Evolutionary conservation across 1,139 yeast species (phyloP).

Genomic region (Pichia sp.): DNA sequence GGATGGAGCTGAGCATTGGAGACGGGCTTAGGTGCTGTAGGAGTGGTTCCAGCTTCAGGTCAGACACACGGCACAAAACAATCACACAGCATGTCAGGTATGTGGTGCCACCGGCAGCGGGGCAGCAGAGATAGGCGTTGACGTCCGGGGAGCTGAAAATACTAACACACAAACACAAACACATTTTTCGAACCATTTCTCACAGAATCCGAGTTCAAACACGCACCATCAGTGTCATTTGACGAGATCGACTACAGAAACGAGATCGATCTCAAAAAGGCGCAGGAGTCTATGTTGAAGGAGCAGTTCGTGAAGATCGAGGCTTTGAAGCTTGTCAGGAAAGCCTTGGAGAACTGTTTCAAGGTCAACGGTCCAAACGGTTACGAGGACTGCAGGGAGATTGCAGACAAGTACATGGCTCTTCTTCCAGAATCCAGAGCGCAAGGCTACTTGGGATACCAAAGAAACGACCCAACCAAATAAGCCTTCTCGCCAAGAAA

Average conservation of each 20-base stretch:
- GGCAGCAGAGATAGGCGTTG: no score
- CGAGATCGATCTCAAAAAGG: conserved; percentile 57
- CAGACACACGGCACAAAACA: background rate
- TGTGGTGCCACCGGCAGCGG: background rate
- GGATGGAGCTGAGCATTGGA: background rate
- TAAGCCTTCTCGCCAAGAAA: conserved; percentile 28
- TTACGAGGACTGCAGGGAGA: conserved; percentile 70
- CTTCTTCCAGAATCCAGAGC: conserved; percentile 66
- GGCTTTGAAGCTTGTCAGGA: conserved; percentile 65
- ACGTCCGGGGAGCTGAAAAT: background rate
- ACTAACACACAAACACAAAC: background rate
- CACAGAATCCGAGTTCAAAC: conserved; percentile 23
- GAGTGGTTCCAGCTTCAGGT: no score
- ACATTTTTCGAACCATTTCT: background rate
- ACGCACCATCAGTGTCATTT: conserved; percentile 75
- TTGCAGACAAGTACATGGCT: conserved; percentile 73
- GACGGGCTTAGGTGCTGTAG: background rate
- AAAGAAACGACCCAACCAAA: conserved; percentile 79
- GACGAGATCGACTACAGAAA: conserved; percentile 78
- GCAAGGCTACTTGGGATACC: conserved; percentile 75
- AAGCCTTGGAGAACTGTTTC: conserved; percentile 65
- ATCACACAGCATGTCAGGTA: conserved; percentile 13
- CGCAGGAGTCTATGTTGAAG: conserved; percentile 72
- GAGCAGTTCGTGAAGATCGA: conserved; percentile 77
- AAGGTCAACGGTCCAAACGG: conserved; percentile 66